A percentile compares a stretch with the other conserved stretches of the same genome.
These are phyloP conservation scores for Penicillium psychrofluorescens DNA, from an alignment of 495 filamentous ascomycete genomes.

Conservation along the genomic window DNA sequence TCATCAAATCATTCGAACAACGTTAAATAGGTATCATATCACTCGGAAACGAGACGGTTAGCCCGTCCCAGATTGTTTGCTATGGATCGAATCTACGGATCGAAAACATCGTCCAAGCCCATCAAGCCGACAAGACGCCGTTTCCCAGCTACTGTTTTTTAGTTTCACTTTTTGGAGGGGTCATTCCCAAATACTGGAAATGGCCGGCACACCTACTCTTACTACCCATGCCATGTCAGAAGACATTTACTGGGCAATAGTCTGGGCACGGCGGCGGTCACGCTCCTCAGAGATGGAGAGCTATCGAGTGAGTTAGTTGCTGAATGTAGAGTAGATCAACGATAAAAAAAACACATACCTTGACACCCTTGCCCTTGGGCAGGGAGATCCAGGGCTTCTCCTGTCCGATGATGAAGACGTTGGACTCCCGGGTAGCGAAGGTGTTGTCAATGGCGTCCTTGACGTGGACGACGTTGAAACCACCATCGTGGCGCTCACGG, in stretches of 20 bases:
- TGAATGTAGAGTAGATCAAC: not conserved
- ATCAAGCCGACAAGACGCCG: conserved; percentile 36
- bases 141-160: conserved; percentile 31
- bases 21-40: conserved; percentile 31
- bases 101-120: conserved; percentile 30
- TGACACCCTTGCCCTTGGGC: conserved; percentile 99
- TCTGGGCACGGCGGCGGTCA: conserved; percentile 81
- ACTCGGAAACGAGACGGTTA: conserved; percentile 23
- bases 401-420: conserved; percentile 95
- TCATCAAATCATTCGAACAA: conserved; percentile 26
- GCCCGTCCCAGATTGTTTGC: conserved; percentile 23
- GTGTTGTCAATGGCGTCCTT: conserved; percentile 99
- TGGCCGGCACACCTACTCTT: conserved; percentile 11
- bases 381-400: conserved; percentile 99
- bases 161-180: conserved; percentile 15
- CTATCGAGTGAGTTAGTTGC: conserved; percentile 27
- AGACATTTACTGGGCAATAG: conserved; percentile 56
- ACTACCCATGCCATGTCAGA: conserved; percentile 12
- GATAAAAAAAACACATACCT: conserved; percentile 44
- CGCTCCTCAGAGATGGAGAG: conserved; percentile 96
- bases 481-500: conserved; percentile 98
- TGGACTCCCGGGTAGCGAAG: conserved; percentile 96
- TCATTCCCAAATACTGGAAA: conserved; percentile 9
- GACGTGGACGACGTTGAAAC: conserved; percentile 99
- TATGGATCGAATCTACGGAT: conserved; percentile 30